Evolutionary conservation across 768 basidiomycete genomes (phyloP), one percentile per base, ranked within the genome.

Genomic region (Wakefieldia striispora): DNA sequence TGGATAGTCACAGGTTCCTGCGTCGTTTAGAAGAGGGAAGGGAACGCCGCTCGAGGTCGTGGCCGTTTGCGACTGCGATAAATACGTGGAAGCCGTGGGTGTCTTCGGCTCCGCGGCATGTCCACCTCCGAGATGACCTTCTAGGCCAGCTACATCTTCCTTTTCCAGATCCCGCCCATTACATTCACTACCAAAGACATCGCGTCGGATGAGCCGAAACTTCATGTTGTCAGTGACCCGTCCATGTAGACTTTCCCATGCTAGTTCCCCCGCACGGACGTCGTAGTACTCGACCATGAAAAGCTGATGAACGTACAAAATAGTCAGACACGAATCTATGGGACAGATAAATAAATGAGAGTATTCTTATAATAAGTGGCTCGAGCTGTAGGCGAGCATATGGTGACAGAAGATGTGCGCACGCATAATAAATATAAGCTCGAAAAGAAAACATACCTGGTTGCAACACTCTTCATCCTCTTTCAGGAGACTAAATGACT

Each of bases 271-370:
- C 34, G 77, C 75, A 21, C 85, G 75, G 23, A 80, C 72, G 59
- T 91, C 87, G 60, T 76, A 85, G 62, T 79, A 92, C 54, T 89
- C 86, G 44, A 83, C 78, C 35, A 67, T 69, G 64, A 82, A 88
- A 24, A 75, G 65, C 65, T 75, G 51, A 6, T 31, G 23, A 43
- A 43, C 10, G 50, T 38, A 48, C 23, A 49, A 56, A 38, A 12
- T 17, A 12, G 59, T 68, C 23, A 66, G 61, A 53, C 16, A 9
- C 16, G 33, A 45, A 41, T 29, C 26, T 40, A 46, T 21, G 23
- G 24, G n/a, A 46, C 5, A 40, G 26, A 43, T 13, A 48, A 44
- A 48, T 21, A 31, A 40, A 44, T 17, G 24, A 38, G 50, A 31
- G 43, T 38, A 16, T 29, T 43, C 17, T n/a, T 48, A 33, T 29